Base-by-base conservation (phyloP, 1,284 basidiomycete species). In the Porogramme epimiltina region DNA sequence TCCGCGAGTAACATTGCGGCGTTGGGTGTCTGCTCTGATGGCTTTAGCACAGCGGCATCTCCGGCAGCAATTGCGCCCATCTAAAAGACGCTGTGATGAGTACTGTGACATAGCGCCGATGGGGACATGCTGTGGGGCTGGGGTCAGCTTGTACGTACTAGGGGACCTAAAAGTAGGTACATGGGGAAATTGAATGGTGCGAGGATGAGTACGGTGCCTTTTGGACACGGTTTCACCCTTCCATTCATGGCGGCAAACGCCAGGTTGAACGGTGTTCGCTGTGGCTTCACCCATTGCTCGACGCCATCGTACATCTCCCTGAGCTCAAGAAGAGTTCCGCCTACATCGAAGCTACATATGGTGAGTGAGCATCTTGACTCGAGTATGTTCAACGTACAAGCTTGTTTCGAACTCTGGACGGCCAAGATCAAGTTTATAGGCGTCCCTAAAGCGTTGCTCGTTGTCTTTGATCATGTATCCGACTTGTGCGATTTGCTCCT, bases 31-130 rank as follows among this genome's bases (percentile, higher is more conserved):
- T 85, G 73, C 67, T 97, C 95, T 0, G 92, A 91, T 0, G 89
- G 89, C 70, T 95, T 95, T 60, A 94, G 50, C 1, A 88, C 73
- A 3, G 80, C 81, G 0, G 88, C 79, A 64, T 87, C 88, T 1
- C 93, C 93, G 13, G 91, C 89, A 0, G 92, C 87, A 36, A 95
- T 81, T 3, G 93, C 93, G 19, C 85, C 84, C 19, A 83, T 78
- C 79, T 91, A 67, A 0, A n/a, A 18, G 8, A 38, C 13, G 72
- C 72, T 38, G 86, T 80, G 55, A 89, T 80, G 49, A 92, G 71
- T 0, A 82, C 77, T n/a, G n/a, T n/a, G n/a, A n/a, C n/a, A n/a
- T n/a, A n/a, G 3, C 19, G 31, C 24, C 28, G 36, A 23, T n/a
- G n/a, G n/a, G n/a, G 15, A 85, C 79, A 0, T 89, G 90, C 67